A percentile compares a stretch with the other conserved stretches of the same genome.
Conservation (phyloP, 2,329 filamentous ascomycete species). For the Pseudocercospora crystallina region DNA sequence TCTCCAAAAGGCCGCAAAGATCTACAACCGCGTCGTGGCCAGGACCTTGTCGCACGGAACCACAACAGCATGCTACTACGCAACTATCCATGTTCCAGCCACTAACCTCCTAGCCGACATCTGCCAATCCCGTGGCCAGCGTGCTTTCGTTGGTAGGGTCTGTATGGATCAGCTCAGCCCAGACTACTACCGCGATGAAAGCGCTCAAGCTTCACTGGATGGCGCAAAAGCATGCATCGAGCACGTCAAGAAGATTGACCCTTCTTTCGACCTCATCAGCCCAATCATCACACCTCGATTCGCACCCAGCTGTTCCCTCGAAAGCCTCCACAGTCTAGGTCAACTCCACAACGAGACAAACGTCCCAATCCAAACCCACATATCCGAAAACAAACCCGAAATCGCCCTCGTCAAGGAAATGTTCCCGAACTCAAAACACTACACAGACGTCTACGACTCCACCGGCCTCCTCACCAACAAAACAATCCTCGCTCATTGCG, state of each 20-base stretch:
- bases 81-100: constrained; percentile 78
- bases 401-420: constrained; percentile 66
- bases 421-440: constrained; percentile 65
- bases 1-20: constrained; percentile 61
- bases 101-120: constrained; percentile 91
- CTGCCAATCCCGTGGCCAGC: constrained; percentile 75
- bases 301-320: constrained; percentile 55
- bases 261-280: constrained; percentile 61
- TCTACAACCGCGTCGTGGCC: constrained; percentile 76
- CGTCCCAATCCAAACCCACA: constrained; percentile 81
- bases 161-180: constrained; percentile 85
- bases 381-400: constrained; percentile 79
- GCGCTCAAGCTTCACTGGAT: constrained; percentile 59
- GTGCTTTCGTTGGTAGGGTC: constrained; percentile 88
- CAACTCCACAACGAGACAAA: constrained; percentile 60
- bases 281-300: constrained; percentile 77
- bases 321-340: constrained; percentile 64
- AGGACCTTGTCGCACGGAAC: constrained; percentile 87
- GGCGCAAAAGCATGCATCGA: constrained; percentile 42
- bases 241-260: constrained; percentile 68
- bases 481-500: constrained; percentile 82
- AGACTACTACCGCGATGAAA: constrained; percentile 75
- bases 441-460: constrained; percentile 77
- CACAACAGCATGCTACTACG: constrained; percentile 92
- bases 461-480: constrained; percentile 66